Percentiles rank a stretch among this genome's conserved stretches.
phyloP scores from a whole-genome alignment of 805 yeast genomes.

The Metschnikowia henanensis region DNA sequence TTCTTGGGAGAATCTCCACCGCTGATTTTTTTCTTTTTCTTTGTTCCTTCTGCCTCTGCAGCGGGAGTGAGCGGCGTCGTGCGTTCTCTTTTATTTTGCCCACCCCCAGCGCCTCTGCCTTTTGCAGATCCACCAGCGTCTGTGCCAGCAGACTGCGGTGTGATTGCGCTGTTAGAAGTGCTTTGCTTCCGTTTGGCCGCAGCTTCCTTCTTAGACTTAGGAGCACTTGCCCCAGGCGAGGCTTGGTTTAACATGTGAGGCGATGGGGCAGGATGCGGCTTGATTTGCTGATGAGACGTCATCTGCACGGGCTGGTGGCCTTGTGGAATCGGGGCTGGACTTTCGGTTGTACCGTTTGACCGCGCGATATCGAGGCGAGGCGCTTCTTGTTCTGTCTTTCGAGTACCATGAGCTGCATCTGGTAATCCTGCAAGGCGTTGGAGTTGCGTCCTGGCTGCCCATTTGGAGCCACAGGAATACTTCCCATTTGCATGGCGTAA shows the following conservation, averaged over 20 bases:
- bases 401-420: slow-evolving; percentile 70
- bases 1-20: slow-evolving; percentile 38
- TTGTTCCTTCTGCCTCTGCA: slow-evolving; percentile 34
- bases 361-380: slow-evolving; percentile 55
- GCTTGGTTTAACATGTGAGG: slow-evolving; percentile 36
- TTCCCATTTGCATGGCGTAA: slow-evolving; percentile 1
- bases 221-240: slow-evolving; percentile 27
- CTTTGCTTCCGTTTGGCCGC: slow-evolving; percentile 33
- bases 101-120: slow-evolving; percentile 15
- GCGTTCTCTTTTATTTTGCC: slow-evolving; percentile 36
- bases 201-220: slow-evolving; percentile 34
- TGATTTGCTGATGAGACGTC: slow-evolving; percentile 13
- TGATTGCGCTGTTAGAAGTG: slow-evolving; percentile 18
- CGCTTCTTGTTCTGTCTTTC: slow-evolving; percentile 77
- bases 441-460: slow-evolving; percentile 29
- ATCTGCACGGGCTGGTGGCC: slow-evolving; percentile 16
- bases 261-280: slow-evolving; percentile 30
- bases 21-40: slow-evolving; percentile 28
- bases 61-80: slow-evolving; percentile 42
- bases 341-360: slow-evolving; percentile 23
- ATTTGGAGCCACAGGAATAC: slow-evolving; percentile 7
- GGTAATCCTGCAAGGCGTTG: slow-evolving; percentile 77
- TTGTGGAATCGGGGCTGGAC: slow-evolving; percentile 9
- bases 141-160: slow-evolving; percentile 18
- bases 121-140: slow-evolving; percentile 9